A percentile compares a stretch with the other conserved stretches of the same genome.
These are phyloP conservation scores for Calocybe cyanea DNA, from an alignment of 768 basidiomycete species.

Conservation along the genomic window DNA sequence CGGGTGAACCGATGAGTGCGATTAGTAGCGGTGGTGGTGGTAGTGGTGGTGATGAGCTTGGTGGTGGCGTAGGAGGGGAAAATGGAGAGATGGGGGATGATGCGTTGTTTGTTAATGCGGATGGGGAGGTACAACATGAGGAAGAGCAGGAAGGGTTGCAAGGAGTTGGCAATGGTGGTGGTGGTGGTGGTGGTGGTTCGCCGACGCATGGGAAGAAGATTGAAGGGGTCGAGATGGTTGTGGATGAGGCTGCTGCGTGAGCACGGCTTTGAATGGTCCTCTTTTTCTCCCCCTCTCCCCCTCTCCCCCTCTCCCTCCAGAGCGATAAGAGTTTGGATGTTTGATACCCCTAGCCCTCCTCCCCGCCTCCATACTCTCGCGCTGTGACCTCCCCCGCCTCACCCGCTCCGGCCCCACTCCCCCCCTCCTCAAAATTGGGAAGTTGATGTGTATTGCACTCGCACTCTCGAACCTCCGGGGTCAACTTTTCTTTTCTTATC, in stretches of 20 bases:
- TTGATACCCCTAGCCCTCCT: slow-evolving; percentile 25
- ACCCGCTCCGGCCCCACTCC: slow-evolving; percentile 5
- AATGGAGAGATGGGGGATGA: slow-evolving; percentile 29
- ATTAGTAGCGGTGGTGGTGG: slow-evolving; percentile 28
- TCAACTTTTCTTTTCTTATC: slow-evolving; percentile 56
- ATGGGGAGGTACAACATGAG: slow-evolving; percentile 11
- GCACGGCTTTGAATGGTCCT: no score
- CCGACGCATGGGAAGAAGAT: slow-evolving; percentile 19
- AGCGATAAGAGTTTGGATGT: neutral
- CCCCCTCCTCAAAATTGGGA: neutral
- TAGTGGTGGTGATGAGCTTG: no score
- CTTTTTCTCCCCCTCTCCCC: neutral
- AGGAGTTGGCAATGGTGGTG: no score
- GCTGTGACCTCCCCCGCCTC: neutral
- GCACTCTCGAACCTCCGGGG: slow-evolving; percentile 16
- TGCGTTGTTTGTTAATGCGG: slow-evolving; percentile 25
- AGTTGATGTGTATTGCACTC: neutral
- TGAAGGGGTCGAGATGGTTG: slow-evolving; percentile 39
- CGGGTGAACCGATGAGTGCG: slow-evolving; percentile 33
- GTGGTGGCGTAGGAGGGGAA: no score
- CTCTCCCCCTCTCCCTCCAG: slow-evolving; percentile 1
- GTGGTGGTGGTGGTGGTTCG: slow-evolving; percentile 20
- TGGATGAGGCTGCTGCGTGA: slow-evolving; percentile 27
- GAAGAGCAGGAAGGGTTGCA: slow-evolving; percentile 5
- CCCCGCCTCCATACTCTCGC: neutral